Evolutionary conservation across 768 basidiomycete species (phyloP).

Genomic region (Hygrophoropsis aurantiaca): DNA sequence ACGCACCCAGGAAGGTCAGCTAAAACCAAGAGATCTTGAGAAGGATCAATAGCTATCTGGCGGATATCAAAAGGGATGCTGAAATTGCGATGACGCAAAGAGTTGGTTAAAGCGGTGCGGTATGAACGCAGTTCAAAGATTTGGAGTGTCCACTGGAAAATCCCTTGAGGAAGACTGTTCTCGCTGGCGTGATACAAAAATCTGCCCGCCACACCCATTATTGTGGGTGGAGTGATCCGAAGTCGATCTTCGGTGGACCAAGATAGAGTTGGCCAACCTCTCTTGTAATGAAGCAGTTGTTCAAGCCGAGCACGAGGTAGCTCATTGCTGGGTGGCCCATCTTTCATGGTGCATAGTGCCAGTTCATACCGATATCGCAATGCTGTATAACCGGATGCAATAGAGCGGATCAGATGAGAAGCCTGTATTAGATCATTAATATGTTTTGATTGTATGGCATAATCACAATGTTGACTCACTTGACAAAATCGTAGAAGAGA

Average conservation of each 20-base stretch:
- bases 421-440: constrained; percentile 14
- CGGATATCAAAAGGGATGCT: constrained; percentile 33
- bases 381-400: constrained; percentile 22
- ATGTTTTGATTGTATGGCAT: neutral
- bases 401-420: constrained; percentile 17
- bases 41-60: constrained; percentile 29
- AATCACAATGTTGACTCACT: constrained; percentile 14
- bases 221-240: constrained; percentile 29
- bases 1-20: constrained; percentile 28
- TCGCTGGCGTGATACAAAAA: constrained; percentile 35
- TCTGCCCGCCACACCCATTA: constrained; percentile 30
- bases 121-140: constrained; percentile 34
- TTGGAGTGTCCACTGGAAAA: constrained; percentile 31
- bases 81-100: constrained; percentile 29
- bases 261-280: constrained; percentile 32
- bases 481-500: constrained; percentile 31
- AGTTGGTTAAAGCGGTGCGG: constrained; percentile 21
- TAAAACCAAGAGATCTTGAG: constrained; percentile 29
- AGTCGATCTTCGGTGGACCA: constrained; percentile 30
- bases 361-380: constrained; percentile 34
- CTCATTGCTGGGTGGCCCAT: constrained; percentile 21
- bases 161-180: constrained; percentile 27
- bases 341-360: constrained; percentile 27
- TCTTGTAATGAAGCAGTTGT: constrained; percentile 28
- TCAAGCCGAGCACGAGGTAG: constrained; percentile 23